Conservation (phyloP, 257 asterid genomes). For the Verbascum thapsus region DNA sequence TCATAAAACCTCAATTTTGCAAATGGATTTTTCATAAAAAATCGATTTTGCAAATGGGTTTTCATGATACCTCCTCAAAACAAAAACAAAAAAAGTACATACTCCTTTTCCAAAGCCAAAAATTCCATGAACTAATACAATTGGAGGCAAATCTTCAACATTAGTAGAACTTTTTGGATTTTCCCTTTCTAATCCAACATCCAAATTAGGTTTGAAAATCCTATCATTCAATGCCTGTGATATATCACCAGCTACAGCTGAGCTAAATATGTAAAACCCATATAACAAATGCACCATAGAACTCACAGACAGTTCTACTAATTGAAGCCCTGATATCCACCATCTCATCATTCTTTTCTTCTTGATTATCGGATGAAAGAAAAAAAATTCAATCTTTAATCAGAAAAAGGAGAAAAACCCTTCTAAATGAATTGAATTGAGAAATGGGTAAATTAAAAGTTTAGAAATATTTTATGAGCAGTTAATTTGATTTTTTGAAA, state of each 20-base stretch:
- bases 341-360: conserved; percentile 58
- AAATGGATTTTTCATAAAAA: conserved; percentile 11
- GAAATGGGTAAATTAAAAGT: background rate
- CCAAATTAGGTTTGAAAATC: conserved; percentile 61
- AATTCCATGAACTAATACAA: conserved; percentile 91
- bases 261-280: conserved; percentile 89
- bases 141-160: conserved; percentile 78
- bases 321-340: conserved; percentile 71
- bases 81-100: conserved; percentile 16
- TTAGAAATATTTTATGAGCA: conserved; percentile 2
- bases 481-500: conserved; percentile 21
- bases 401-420: conserved; percentile 28
- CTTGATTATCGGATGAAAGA: conserved; percentile 31
- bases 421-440: background rate
- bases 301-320: conserved; percentile 71
- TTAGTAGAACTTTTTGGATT: conserved; percentile 38
- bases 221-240: conserved; percentile 70
- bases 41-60: conserved; percentile 17
- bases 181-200: conserved; percentile 40
- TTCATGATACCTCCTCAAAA: no score
- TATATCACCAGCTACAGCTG: conserved; percentile 89
- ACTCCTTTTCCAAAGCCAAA: conserved; percentile 99
- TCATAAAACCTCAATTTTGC: conserved; percentile 25
- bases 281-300: conserved; percentile 77
- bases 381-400: conserved; percentile 18